Conservation (phyloP, 2,329 filamentous ascomycete genomes). For the Grosmannia clavigera region DNA sequence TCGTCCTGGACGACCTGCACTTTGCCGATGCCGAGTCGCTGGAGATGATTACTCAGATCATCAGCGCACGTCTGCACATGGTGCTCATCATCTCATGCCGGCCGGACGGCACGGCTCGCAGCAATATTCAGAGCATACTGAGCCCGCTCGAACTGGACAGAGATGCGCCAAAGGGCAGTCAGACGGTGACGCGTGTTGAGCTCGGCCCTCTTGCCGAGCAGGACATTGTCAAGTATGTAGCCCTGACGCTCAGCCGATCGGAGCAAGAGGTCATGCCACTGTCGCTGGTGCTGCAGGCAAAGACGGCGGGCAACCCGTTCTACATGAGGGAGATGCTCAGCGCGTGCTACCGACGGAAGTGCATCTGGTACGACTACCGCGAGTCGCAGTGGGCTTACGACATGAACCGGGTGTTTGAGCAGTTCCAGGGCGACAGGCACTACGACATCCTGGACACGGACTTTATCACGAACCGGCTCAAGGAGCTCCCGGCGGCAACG, state of each 20-base stretch:
- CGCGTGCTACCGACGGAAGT: constrained; percentile 73
- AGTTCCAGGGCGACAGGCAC: constrained; percentile 68
- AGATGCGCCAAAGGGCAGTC: constrained; percentile 33
- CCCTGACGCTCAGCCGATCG: constrained; percentile 63
- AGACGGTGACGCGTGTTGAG: constrained; percentile 56
- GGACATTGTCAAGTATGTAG: constrained; percentile 72
- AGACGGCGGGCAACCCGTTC: constrained; percentile 79
- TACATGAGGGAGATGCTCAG: constrained; percentile 86
- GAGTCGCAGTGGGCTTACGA: constrained; percentile 75
- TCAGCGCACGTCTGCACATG: constrained; percentile 66
- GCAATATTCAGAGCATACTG: constrained; percentile 41
- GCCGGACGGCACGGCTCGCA: constrained; percentile 49
- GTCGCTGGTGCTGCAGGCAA: constrained; percentile 76
- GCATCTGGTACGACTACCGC: constrained; percentile 84
- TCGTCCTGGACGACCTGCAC: constrained; percentile 81
- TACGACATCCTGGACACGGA: constrained; percentile 70
- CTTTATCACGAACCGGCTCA: constrained; percentile 67
- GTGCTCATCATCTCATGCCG: constrained; percentile 68
- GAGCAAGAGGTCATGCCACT: constrained; percentile 64
- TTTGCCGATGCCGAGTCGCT: constrained; percentile 81
- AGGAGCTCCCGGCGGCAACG: constrained; percentile 62
- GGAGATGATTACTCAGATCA: constrained; percentile 71
- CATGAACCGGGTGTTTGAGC: constrained; percentile 71
- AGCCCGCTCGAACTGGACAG: constrained; percentile 40
- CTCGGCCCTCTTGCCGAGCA: constrained; percentile 63